Percentiles rank a stretch among this genome's conserved stretches.
These are phyloP conservation scores for Fusarium scirpi DNA, from an alignment of 2,329 filamentous ascomycete genomes.

Conservation along the genomic window DNA sequence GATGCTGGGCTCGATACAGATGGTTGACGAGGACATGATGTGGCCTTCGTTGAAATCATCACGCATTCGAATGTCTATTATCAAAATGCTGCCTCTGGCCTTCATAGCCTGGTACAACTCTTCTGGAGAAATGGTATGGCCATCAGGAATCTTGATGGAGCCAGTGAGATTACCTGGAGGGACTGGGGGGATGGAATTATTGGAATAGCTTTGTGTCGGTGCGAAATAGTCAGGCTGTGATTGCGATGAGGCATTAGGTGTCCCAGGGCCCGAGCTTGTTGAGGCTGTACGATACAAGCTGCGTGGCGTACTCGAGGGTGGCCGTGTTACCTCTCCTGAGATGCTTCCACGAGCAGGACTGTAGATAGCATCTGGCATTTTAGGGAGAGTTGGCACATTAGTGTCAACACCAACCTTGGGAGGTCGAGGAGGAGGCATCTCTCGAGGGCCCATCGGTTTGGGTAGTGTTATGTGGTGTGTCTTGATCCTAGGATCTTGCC, in stretches of 20 bases:
- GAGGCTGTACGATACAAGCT: slow-evolving; percentile 73
- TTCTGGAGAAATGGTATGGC: slow-evolving; percentile 72
- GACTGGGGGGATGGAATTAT: slow-evolving; percentile 46
- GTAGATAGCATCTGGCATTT: slow-evolving; percentile 80
- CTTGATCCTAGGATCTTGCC: slow-evolving; percentile 66
- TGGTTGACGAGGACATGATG: slow-evolving; percentile 83
- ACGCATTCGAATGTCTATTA: slow-evolving; percentile 87
- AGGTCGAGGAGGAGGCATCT: slow-evolving; percentile 62
- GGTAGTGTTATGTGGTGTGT: slow-evolving; percentile 60
- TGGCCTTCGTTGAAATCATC: slow-evolving; percentile 89
- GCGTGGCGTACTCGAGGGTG: slow-evolving; percentile 73
- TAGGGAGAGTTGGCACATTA: slow-evolving; percentile 70
- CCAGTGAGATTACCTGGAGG: slow-evolving; percentile 58
- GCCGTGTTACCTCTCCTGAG: slow-evolving; percentile 72
- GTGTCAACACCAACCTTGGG: slow-evolving; percentile 63
- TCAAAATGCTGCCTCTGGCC: slow-evolving; percentile 70
- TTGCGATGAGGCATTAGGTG: slow-evolving; percentile 46
- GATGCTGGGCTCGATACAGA: slow-evolving; percentile 88
- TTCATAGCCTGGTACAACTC: slow-evolving; percentile 78
- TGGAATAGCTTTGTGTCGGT: slow-evolving; percentile 47
- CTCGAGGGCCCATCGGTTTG: slow-evolving; percentile 61
- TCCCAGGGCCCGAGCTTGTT: slow-evolving; percentile 53
- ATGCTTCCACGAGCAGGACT: slow-evolving; percentile 80
- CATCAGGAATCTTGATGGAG: slow-evolving; percentile 62
- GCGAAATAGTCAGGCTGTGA: slow-evolving; percentile 51